These are phyloP conservation scores for Leishmania arabica DNA, from an alignment of 208 protist genomes.

Conservation along the genomic window DNA sequence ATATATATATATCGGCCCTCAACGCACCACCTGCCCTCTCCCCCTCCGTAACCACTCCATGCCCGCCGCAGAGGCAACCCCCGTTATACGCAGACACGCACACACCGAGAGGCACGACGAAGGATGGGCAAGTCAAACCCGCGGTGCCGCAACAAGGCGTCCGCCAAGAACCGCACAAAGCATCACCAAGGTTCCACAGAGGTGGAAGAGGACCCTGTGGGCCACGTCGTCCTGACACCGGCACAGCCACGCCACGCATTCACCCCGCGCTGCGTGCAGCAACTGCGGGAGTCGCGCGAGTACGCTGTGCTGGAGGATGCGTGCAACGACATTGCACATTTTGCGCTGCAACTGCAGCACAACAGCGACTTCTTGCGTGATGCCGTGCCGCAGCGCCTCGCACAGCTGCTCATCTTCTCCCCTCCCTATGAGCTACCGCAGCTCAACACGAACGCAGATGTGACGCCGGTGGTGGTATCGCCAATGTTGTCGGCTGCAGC, in stretches of 20 bases:
- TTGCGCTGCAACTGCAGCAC: constrained; percentile 40
- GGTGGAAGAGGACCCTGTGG: neutral
- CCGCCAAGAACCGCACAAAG: neutral
- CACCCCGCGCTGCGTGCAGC: constrained; percentile 45
- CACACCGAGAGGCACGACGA: neutral
- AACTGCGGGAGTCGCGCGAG: constrained; percentile 37
- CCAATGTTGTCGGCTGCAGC: neutral
- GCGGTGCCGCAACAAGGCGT: constrained; percentile 2
- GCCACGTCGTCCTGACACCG: neutral
- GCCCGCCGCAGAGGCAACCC: neutral
- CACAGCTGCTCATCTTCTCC: constrained; percentile 45
- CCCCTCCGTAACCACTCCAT: neutral
- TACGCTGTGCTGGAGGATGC: constrained; percentile 59
- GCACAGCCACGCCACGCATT: neutral
- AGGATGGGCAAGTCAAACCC: constrained; percentile 6
- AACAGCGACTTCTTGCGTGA: constrained; percentile 40
- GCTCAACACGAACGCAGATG: constrained; percentile 2
- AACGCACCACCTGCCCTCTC: neutral
- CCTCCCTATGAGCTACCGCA: constrained; percentile 4
- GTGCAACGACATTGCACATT: constrained; percentile 51
- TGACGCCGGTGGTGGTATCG: no score
- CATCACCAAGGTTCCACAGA: neutral
- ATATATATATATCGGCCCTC: no score
- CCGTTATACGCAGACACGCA: no score
- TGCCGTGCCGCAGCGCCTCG: constrained; percentile 52